Evolutionary conservation across 2,329 filamentous ascomycete genomes (phyloP).

Genomic region (Cladosporium sp.): DNA sequence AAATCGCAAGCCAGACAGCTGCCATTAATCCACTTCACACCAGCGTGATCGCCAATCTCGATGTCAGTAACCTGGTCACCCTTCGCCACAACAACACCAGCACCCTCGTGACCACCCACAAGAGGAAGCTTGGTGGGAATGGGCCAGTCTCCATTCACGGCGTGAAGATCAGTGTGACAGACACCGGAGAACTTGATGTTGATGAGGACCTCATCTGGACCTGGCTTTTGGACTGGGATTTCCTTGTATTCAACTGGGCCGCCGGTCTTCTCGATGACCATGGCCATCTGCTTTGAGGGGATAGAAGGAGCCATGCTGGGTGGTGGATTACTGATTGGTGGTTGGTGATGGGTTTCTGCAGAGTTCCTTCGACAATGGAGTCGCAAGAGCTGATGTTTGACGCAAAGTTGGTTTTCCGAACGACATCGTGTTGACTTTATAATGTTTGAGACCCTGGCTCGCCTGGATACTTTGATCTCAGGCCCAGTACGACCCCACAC

Average conservation of each 20-base stretch:
- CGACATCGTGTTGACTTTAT: not conserved
- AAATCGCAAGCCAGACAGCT: conserved; percentile 80
- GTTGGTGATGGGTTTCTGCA: not conserved
- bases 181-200: conserved; percentile 90
- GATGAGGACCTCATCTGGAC: conserved; percentile 85
- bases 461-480: not conserved
- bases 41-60: conserved; percentile 79
- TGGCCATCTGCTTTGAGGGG: conserved; percentile 85
- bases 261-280: conserved; percentile 81
- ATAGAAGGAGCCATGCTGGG: conserved; percentile 44
- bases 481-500: conserved; percentile 14
- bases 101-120: conserved; percentile 77
- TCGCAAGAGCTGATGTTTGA: not conserved
- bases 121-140: conserved; percentile 78
- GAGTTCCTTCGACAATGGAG: not conserved
- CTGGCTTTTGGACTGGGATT: conserved; percentile 78
- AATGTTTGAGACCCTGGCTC: conserved; percentile 6
- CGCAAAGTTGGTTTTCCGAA: not conserved
- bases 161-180: conserved; percentile 83
- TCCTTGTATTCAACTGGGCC: conserved; percentile 70
- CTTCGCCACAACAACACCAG: conserved; percentile 77
- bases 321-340: not conserved
- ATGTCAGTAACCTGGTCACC: conserved; percentile 77
- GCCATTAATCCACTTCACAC: conserved; percentile 90
- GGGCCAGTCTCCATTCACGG: conserved; percentile 88